phyloP scores from a whole-genome alignment of 1,284 basidiomycete species.

The Fomitopsis palustris region DNA sequence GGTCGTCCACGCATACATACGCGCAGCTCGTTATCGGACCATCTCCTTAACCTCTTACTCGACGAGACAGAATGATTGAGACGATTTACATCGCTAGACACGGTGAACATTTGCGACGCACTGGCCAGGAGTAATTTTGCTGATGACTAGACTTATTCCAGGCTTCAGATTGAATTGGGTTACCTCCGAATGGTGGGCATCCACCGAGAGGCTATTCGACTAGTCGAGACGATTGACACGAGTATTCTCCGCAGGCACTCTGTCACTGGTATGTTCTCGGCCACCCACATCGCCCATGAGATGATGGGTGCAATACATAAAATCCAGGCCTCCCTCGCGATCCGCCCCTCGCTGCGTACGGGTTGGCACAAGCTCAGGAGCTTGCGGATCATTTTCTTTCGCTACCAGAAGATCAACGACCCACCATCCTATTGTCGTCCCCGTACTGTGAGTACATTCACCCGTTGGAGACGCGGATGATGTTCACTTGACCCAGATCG shows the following conservation, averaged over 20 bases:
- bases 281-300: background rate
- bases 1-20: no score
- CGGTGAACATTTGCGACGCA: conserved; percentile 42
- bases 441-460: conserved; percentile 60
- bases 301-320: no score
- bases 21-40: no score
- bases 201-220: background rate
- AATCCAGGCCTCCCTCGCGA: conserved; percentile 56
- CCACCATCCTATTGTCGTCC: conserved; percentile 77
- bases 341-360: conserved; percentile 74
- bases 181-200: conserved; percentile 54
- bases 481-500: conserved; percentile 50
- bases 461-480: background rate
- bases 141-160: conserved; percentile 24
- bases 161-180: conserved; percentile 78
- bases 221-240: background rate
- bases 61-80: conserved; percentile 39
- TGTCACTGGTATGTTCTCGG: conserved; percentile 46
- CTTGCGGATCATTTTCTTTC: conserved; percentile 61
- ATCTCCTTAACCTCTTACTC: background rate
- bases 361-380: conserved; percentile 75
- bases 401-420: conserved; percentile 63
- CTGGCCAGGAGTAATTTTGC: background rate
- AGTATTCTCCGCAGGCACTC: conserved; percentile 45
- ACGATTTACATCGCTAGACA: conserved; percentile 81